phyloP scores from a whole-genome alignment of 75 land plant species.

The Sequoiadendron giganteum region DNA sequence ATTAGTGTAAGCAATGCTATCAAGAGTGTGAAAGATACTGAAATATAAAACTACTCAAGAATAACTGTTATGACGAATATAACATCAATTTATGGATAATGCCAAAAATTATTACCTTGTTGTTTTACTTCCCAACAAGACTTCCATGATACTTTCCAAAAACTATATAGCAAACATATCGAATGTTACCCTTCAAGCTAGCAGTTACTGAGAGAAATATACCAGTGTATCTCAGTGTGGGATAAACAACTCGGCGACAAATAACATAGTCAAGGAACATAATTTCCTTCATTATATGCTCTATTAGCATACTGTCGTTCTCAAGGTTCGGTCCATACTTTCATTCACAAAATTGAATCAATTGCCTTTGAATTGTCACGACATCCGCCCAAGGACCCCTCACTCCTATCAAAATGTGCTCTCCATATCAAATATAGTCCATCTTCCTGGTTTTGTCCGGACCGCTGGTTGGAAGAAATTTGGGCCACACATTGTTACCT shows the following conservation, averaged over 20 bases:
- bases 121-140: background rate
- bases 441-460: conserved; percentile 74
- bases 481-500: conserved; percentile 66
- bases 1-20: too few relatives aligned
- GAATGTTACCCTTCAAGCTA: background rate
- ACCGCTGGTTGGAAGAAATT: conserved; percentile 69
- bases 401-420: conserved; percentile 66
- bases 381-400: conserved; percentile 72
- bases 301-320: too few relatives aligned
- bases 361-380: too few relatives aligned
- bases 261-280: too few relatives aligned
- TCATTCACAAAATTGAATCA: too few relatives aligned
- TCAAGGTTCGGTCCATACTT: too few relatives aligned
- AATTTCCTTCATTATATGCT: too few relatives aligned
- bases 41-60: background rate
- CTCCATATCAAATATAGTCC: conserved; percentile 73
- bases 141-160: background rate
- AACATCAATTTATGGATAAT: background rate
- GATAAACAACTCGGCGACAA: too few relatives aligned
- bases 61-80: background rate
- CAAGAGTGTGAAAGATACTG: too few relatives aligned
- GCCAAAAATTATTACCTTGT: background rate
- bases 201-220: too few relatives aligned
- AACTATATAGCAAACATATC: background rate
- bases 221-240: too few relatives aligned